Percentiles rank a stretch among this genome's conserved stretches.
Conservation (phyloP, 352 stramenopile genomes). For the Phytophthora multivora region DNA sequence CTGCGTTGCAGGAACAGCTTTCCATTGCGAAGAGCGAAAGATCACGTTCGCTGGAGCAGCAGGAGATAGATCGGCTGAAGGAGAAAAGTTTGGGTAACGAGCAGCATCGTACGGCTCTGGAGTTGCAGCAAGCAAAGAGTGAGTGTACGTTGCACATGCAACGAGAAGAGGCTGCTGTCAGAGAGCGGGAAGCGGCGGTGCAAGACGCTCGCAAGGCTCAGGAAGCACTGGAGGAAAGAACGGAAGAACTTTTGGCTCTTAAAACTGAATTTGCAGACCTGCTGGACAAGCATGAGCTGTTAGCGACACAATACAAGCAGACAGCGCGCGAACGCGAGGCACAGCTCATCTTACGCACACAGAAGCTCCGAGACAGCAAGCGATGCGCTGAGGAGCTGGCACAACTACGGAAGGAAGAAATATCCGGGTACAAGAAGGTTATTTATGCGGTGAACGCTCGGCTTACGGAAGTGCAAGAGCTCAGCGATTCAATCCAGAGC, state of each 20-base stretch:
- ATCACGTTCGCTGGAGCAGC: conserved; percentile 33
- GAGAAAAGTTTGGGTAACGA: conserved; percentile 41
- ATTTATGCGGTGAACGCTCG: conserved; percentile 62
- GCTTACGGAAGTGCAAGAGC: conserved; percentile 59
- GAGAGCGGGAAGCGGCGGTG: conserved; percentile 52
- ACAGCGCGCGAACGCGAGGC: conserved; percentile 45
- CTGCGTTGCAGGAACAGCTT: conserved; percentile 45
- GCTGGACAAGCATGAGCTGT: conserved; percentile 54
- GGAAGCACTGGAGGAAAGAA: conserved; percentile 42
- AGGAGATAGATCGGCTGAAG: conserved; percentile 43
- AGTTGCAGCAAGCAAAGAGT: conserved; percentile 52
- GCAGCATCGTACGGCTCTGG: conserved; percentile 34
- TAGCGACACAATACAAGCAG: conserved; percentile 47
- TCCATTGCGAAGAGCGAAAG: conserved; percentile 36
- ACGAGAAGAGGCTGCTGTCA: conserved; percentile 47
- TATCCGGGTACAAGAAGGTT: conserved; percentile 69
- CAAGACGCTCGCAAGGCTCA: conserved; percentile 37
- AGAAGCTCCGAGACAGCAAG: conserved; percentile 49
- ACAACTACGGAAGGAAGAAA: conserved; percentile 48
- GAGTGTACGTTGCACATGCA: conserved; percentile 48
- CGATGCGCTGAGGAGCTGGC: conserved; percentile 61
- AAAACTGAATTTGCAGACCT: conserved; percentile 73
- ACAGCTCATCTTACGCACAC: conserved; percentile 30
- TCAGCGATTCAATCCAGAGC: conserved; percentile 26
- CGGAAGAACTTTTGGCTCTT: conserved; percentile 54